Conservation (phyloP, 345 rosid species). For the Salix exigua region DNA sequence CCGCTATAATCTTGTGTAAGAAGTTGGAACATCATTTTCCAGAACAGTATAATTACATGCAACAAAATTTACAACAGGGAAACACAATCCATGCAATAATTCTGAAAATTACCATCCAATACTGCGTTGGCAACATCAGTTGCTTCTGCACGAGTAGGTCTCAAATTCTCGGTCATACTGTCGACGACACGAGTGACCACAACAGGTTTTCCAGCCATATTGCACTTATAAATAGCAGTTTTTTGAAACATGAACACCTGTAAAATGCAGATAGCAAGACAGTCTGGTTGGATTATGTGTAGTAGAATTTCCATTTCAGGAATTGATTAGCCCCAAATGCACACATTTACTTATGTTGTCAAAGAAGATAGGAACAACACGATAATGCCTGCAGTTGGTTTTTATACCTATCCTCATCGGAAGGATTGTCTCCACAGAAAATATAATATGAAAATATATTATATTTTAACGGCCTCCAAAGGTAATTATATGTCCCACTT, state of each 20-base stretch:
- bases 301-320: not conserved
- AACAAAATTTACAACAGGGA: not conserved
- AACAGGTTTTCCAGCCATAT: slow-evolving; percentile 96
- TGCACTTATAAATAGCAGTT: slow-evolving; percentile 83
- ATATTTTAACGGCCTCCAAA: not conserved
- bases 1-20: not conserved
- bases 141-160: slow-evolving; percentile 99
- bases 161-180: slow-evolving; percentile 93
- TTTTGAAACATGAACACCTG: slow-evolving; percentile 96
- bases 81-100: not conserved
- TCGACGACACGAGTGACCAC: slow-evolving; percentile 90
- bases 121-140: slow-evolving; percentile 99
- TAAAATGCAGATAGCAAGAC: not conserved
- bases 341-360: not conserved
- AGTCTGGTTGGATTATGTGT: not conserved
- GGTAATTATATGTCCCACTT: not conserved
- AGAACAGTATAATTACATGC: not conserved
- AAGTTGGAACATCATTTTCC: not conserved
- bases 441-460: too few species aligned
- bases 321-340: not conserved
- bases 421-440: not conserved
- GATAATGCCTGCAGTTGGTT: not conserved
- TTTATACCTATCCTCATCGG: not conserved
- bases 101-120: slow-evolving; percentile 67
- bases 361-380: not conserved